phyloP scores from a whole-genome alignment of 2,329 filamentous ascomycete genomes.

The Colletotrichum horii region DNA sequence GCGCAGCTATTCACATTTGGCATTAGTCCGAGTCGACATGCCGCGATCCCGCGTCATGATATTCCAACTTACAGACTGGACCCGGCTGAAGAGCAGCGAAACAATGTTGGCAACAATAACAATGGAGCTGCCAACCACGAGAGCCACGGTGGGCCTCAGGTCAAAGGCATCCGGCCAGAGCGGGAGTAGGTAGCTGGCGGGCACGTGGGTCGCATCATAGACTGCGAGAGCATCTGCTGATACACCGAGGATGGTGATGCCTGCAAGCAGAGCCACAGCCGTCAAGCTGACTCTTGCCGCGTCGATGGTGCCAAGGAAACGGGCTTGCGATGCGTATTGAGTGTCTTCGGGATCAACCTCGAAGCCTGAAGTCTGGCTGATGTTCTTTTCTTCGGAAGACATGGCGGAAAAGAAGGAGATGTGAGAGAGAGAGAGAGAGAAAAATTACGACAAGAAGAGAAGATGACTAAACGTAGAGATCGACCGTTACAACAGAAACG shows the following conservation, averaged over 20 bases:
- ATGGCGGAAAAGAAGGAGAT: not conserved
- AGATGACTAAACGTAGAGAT: not conserved
- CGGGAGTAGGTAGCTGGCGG: constrained; percentile 52
- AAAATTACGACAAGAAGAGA: not conserved
- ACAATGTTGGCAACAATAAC: constrained; percentile 53
- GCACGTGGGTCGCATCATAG: constrained; percentile 59
- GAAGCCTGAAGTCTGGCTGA: constrained; percentile 51
- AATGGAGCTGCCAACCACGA: constrained; percentile 57
- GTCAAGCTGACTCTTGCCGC: constrained; percentile 52
- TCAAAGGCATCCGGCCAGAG: constrained; percentile 66
- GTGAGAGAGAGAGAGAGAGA: not conserved
- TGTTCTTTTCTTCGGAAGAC: constrained; percentile 40
- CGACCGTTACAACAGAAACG: not conserved
- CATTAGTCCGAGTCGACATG: not conserved
- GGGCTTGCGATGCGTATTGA: constrained; percentile 41
- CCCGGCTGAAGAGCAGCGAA: constrained; percentile 54
- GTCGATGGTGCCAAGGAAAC: constrained; percentile 46
- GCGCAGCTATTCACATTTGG: not conserved
- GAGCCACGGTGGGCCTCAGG: constrained; percentile 58
- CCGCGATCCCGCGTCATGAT: not conserved
- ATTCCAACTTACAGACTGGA: constrained; percentile 50
- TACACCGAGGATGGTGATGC: constrained; percentile 58
- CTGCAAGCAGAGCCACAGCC: constrained; percentile 53
- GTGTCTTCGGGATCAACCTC: constrained; percentile 50
- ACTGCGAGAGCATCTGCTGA: constrained; percentile 59